A percentile compares a stretch with the other conserved stretches of the same genome.
Evolutionary conservation across 2,329 filamentous ascomycete species (phyloP).

Genomic region (Ceratocystis cubensis): DNA sequence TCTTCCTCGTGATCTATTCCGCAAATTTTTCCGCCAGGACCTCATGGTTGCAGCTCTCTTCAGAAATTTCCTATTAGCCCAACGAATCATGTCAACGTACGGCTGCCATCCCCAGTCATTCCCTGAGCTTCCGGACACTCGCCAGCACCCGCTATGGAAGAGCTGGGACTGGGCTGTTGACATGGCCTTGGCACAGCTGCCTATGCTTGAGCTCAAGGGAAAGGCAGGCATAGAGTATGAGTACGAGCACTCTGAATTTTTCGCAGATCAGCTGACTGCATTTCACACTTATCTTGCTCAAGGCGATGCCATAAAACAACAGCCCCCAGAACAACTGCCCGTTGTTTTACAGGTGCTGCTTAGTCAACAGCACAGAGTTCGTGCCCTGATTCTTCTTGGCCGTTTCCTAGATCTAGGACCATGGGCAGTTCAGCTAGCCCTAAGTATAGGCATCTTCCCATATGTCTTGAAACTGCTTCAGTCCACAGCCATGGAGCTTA

Average conservation of each 20-base stretch:
- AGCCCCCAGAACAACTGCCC: conserved; percentile 84
- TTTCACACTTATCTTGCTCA: conserved; percentile 90
- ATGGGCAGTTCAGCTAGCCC: conserved; percentile 94
- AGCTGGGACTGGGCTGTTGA: conserved; percentile 97
- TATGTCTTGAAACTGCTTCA: conserved; percentile 96
- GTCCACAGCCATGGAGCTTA: conserved; percentile 85
- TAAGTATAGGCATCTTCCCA: conserved; percentile 96
- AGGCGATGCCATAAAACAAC: conserved; percentile 67
- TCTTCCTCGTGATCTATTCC: conserved; percentile 76
- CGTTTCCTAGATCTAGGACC: conserved; percentile 91
- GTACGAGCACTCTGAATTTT: conserved; percentile 90
- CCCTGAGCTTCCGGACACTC: conserved; percentile 83
- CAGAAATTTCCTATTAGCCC: conserved; percentile 86
- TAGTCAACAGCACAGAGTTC: conserved; percentile 84
- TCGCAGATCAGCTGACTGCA: conserved; percentile 90
- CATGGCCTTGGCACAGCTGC: conserved; percentile 81
- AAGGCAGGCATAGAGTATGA: conserved; percentile 66
- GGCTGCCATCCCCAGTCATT: conserved; percentile 91
- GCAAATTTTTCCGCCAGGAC: conserved; percentile 93
- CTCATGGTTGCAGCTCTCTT: conserved; percentile 98
- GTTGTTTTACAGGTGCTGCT: conserved; percentile 92
- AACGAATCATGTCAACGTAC: conserved; percentile 91
- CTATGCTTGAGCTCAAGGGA: conserved; percentile 69
- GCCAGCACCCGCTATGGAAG: conserved; percentile 88
- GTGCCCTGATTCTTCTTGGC: conserved; percentile 80